Percentiles rank a stretch among this genome's conserved stretches.
Evolutionary conservation across 202 grass and related monocot species (phyloP).

Genomic region (Bolboschoenoplectus hybrid): DNA sequence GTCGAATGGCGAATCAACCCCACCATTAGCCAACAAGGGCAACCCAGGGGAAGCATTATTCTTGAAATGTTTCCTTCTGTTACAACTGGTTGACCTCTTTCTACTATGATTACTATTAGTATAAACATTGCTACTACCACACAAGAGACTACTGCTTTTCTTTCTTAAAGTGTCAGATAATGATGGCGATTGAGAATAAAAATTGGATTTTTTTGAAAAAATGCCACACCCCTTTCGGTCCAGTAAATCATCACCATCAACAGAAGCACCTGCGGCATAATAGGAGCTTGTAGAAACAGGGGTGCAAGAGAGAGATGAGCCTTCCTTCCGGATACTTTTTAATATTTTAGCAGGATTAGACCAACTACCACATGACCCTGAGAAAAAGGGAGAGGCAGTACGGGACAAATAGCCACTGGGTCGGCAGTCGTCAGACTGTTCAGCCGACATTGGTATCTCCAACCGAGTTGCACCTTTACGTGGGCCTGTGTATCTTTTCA

Average conservation of each 20-base stretch:
- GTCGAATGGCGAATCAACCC: constrained; percentile 75
- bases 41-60: constrained; percentile 64
- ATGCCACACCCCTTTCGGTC: constrained; percentile 70
- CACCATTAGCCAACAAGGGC: constrained; percentile 74
- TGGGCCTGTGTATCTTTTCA: constrained; percentile 65
- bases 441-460: constrained; percentile 61
- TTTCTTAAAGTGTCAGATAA: constrained; percentile 91
- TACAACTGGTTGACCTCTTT: constrained; percentile 67
- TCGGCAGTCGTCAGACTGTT: constrained; percentile 76
- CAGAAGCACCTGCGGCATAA: constrained; percentile 73
- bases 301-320: constrained; percentile 84
- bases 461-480: constrained; percentile 66
- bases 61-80: constrained; percentile 57
- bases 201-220: constrained; percentile 77
- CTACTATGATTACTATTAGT: constrained; percentile 47
- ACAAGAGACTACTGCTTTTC: constrained; percentile 83
- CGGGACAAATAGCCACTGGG: constrained; percentile 55
- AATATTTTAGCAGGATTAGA: constrained; percentile 74
- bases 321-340: constrained; percentile 69
- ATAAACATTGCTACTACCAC: constrained; percentile 58
- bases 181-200: constrained; percentile 72
- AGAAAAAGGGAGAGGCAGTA: constrained; percentile 72
- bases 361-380: constrained; percentile 83
- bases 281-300: constrained; percentile 88
- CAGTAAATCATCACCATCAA: constrained; percentile 76